phyloP scores from a whole-genome alignment of 495 filamentous ascomycete genomes.

The Hyphodiscus hymeniophilus region DNA sequence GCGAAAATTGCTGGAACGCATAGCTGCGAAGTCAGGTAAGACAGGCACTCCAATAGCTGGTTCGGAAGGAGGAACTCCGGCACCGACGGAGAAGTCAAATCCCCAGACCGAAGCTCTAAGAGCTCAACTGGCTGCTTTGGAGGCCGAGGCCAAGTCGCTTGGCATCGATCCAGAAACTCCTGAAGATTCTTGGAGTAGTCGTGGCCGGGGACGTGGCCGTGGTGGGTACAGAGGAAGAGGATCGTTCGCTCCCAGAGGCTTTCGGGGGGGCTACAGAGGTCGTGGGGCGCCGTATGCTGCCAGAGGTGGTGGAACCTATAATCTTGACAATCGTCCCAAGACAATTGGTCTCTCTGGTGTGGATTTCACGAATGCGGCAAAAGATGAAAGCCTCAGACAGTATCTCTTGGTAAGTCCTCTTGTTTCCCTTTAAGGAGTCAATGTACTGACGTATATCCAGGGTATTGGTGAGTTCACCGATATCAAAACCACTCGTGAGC shows the following conservation, averaged over 20 bases:
- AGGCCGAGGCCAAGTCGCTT: constrained; percentile 75
- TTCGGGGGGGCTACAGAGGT: constrained; percentile 35
- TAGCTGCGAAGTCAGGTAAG: constrained; percentile 39
- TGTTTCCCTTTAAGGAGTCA: not conserved
- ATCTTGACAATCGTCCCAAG: constrained; percentile 82
- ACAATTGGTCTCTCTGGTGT: constrained; percentile 64
- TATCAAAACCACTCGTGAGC: constrained; percentile 57
- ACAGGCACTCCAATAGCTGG: constrained; percentile 27
- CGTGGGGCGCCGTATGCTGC: constrained; percentile 42
- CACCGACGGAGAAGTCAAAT: constrained; percentile 34
- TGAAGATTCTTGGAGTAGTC: constrained; percentile 25
- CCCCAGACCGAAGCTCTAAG: constrained; percentile 59
- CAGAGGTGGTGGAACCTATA: constrained; percentile 50
- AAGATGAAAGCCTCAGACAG: constrained; percentile 77
- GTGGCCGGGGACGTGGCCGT: constrained; percentile 25
- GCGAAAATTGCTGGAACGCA: constrained; percentile 54
- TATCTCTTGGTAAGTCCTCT: constrained; percentile 68
- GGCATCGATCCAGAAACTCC: constrained; percentile 55
- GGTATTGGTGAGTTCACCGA: constrained; percentile 75
- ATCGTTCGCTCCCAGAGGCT: constrained; percentile 3
- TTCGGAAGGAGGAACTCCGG: constrained; percentile 25
- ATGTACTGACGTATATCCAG: constrained; percentile 39
- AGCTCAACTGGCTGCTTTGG: constrained; percentile 71
- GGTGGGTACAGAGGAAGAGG: constrained; percentile 38
- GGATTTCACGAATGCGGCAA: constrained; percentile 53